These are phyloP conservation scores for Panicum hallii DNA, from an alignment of 202 grass and related monocot species.

Conservation along the genomic window DNA sequence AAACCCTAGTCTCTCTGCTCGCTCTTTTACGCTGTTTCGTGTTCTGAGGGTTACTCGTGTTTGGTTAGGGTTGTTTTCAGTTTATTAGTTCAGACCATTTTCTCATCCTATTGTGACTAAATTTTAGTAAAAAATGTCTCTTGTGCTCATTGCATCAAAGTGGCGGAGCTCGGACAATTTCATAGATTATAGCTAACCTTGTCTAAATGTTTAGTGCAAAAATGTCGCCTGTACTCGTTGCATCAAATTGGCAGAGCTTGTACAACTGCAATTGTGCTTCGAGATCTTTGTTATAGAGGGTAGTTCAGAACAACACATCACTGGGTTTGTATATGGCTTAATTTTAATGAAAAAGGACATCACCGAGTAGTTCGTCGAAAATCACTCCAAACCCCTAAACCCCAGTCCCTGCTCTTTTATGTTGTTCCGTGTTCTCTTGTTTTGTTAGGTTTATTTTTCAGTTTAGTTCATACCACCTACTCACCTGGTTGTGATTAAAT, in stretches of 20 bases:
- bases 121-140: not conserved
- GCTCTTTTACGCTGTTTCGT: not conserved
- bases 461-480: too few species aligned
- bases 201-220: not conserved
- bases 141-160: not conserved
- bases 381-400: too few species aligned
- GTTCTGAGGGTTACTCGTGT: not conserved
- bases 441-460: too few species aligned
- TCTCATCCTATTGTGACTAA: not conserved
- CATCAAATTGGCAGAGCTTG: not conserved
- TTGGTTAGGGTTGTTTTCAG: not conserved
- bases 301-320: not conserved
- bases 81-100: not conserved
- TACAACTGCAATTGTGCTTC: not conserved
- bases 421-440: too few species aligned
- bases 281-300: not conserved
- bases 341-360: not conserved
- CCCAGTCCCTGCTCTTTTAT: too few species aligned
- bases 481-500: too few species aligned
- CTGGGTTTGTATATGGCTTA: not conserved
- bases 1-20: constrained; percentile 45
- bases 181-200: not conserved
- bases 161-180: not conserved
- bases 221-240: not conserved
- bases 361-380: too few species aligned